These are phyloP conservation scores for Cyclocybe cylindracea DNA, from an alignment of 768 basidiomycete species.

Conservation along the genomic window DNA sequence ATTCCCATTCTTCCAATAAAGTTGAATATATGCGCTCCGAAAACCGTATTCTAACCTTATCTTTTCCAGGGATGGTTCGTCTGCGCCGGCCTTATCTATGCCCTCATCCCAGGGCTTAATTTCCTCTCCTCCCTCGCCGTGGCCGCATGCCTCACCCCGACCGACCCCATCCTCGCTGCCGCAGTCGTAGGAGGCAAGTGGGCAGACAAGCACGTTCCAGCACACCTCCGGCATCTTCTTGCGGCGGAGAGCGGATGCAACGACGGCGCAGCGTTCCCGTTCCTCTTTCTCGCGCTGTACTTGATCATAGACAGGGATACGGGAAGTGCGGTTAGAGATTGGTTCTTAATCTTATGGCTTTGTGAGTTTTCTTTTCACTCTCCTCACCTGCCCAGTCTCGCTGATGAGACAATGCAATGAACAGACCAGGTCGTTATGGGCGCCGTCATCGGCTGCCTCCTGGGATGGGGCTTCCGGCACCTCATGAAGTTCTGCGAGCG, in stretches of 20 bases:
- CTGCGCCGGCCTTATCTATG: slow-evolving; percentile 88
- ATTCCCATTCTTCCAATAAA: neutral
- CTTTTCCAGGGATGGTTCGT: slow-evolving; percentile 85
- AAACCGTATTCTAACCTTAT: neutral
- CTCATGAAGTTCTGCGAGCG: slow-evolving; percentile 93
- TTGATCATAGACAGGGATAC: slow-evolving; percentile 70
- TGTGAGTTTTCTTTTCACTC: slow-evolving; percentile 61
- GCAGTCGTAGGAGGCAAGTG: slow-evolving; percentile 95
- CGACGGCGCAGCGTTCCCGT: slow-evolving; percentile 96
- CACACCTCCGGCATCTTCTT: slow-evolving; percentile 66
- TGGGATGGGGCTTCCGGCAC: slow-evolving; percentile 82
- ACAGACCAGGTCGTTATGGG: slow-evolving; percentile 81
- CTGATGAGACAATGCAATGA: slow-evolving; percentile 17
- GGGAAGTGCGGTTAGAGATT: slow-evolving; percentile 73
- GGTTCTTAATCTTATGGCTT: slow-evolving; percentile 87
- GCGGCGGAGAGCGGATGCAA: slow-evolving; percentile 90
- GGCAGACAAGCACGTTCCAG: slow-evolving; percentile 95
- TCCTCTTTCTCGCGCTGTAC: slow-evolving; percentile 88
- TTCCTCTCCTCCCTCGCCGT: slow-evolving; percentile 90
- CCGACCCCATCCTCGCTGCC: slow-evolving; percentile 91
- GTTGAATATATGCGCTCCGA: neutral
- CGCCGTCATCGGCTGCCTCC: slow-evolving; percentile 65
- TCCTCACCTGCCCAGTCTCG: too few relatives aligned
- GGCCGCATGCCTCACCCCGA: slow-evolving; percentile 91
- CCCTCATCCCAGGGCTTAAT: slow-evolving; percentile 83